Percentiles rank a stretch among this genome's conserved stretches.
phyloP scores from a whole-genome alignment of 2,329 filamentous ascomycete species.

The Xylaria sp. region DNA sequence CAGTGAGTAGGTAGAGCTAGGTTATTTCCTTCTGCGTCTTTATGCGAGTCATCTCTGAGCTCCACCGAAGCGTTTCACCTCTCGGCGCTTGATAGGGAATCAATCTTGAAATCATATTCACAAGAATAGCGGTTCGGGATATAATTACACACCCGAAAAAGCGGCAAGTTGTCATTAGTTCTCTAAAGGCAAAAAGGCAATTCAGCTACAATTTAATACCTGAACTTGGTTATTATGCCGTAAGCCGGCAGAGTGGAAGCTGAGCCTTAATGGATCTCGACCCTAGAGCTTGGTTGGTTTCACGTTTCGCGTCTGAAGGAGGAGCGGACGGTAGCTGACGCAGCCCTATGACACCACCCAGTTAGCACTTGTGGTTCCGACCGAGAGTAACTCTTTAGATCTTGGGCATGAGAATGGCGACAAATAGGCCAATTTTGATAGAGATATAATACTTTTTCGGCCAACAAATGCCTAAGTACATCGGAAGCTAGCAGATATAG shows the following conservation, averaged over 20 bases:
- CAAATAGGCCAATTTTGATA: background rate
- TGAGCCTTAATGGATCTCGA: background rate
- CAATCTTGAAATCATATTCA: background rate
- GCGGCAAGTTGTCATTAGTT: background rate
- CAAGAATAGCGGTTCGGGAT: background rate
- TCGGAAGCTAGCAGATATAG: background rate
- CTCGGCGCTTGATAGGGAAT: background rate
- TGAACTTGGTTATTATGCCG: background rate
- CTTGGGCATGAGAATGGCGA: background rate
- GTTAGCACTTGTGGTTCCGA: background rate
- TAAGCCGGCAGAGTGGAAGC: background rate
- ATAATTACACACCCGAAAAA: background rate
- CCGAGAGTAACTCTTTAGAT: background rate
- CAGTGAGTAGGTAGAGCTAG: background rate
- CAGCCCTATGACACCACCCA: slow-evolving; percentile 22
- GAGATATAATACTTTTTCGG: background rate
- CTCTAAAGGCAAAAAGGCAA: background rate
- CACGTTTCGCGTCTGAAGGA: slow-evolving; percentile 21
- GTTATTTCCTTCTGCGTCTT: background rate
- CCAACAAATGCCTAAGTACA: background rate
- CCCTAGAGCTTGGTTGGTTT: slow-evolving; percentile 4
- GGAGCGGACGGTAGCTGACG: slow-evolving; percentile 5
- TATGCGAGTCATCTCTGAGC: background rate
- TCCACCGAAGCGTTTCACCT: slow-evolving; percentile 6
- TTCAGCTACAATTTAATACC: background rate